phyloP scores from a whole-genome alignment of 129 eudicot species.

The Escallonia rubra region DNA sequence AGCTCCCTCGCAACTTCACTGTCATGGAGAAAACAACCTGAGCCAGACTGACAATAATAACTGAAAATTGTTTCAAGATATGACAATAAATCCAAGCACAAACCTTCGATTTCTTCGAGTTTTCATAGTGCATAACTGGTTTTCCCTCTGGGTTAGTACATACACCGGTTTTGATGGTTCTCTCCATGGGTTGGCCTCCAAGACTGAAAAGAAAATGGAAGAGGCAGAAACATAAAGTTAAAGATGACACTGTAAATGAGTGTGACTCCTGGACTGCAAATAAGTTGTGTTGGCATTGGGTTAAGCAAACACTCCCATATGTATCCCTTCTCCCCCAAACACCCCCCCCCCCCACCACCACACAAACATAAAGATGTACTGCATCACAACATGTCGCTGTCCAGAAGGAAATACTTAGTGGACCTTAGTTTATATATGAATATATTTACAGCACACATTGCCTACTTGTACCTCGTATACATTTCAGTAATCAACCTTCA shows the following conservation, averaged over 20 bases:
- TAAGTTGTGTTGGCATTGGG: too few relatives aligned
- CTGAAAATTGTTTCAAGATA: background rate
- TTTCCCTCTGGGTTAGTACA: conserved; percentile 86
- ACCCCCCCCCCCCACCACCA: too few relatives aligned
- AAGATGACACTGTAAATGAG: background rate
- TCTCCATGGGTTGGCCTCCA: conserved; percentile 97
- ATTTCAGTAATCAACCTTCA: too few relatives aligned
- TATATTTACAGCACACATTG: too few relatives aligned
- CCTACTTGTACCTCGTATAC: too few relatives aligned
- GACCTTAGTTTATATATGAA: too few relatives aligned
- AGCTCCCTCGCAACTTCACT: conserved; percentile 98
- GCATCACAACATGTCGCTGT: too few relatives aligned
- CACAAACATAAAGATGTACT: too few relatives aligned
- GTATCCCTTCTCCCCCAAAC: too few relatives aligned
- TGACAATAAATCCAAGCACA: conserved; percentile 4
- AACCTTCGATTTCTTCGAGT: conserved; percentile 93
- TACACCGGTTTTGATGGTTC: conserved; percentile 87
- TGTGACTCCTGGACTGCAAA: background rate
- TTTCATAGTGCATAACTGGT: conserved; percentile 97
- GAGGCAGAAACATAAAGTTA: background rate
- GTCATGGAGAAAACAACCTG: conserved; percentile 13
- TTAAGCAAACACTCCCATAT: too few relatives aligned
- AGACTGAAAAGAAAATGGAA: conserved; percentile 33
- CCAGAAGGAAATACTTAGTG: too few relatives aligned
- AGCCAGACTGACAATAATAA: background rate